phyloP scores from a whole-genome alignment of 345 rosid genomes.

The Xanthoceras sorbifolium region DNA sequence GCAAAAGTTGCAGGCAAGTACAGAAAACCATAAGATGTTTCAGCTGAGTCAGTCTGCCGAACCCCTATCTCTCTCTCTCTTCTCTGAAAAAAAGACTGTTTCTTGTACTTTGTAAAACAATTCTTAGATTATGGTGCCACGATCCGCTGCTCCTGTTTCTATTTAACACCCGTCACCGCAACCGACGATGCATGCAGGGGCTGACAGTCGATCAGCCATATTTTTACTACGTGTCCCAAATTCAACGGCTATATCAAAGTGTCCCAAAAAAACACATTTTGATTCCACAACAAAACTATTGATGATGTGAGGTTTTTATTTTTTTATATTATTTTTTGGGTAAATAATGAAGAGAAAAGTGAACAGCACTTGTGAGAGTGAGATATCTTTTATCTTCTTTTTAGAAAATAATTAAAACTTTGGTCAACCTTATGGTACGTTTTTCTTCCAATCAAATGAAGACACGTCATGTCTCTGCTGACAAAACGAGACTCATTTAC shows the following conservation, averaged over 20 bases:
- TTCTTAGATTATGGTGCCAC: conserved; percentile 6
- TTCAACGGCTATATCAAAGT: background rate
- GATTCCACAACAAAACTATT: background rate
- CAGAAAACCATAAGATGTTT: conserved; percentile 15
- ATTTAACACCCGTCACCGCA: background rate
- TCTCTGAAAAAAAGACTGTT: conserved; percentile 17
- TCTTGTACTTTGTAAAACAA: conserved; percentile 19
- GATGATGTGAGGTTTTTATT: background rate
- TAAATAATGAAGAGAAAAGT: background rate
- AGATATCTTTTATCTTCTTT: conserved; percentile 6
- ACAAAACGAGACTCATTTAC: background rate
- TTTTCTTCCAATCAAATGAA: background rate
- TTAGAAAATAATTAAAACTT: background rate
- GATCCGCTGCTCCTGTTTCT: conserved; percentile 3
- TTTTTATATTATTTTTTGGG: background rate
- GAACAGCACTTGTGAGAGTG: background rate
- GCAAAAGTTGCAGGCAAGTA: conserved; percentile 15
- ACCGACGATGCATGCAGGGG: background rate
- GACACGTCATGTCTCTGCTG: background rate
- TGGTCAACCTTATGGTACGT: background rate
- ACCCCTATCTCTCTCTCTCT: background rate
- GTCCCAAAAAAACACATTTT: background rate
- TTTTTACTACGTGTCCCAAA: background rate
- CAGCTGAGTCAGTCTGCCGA: conserved; percentile 15
- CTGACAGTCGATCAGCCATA: background rate